Evolutionary conservation across 2,329 filamentous ascomycete genomes (phyloP).

Genomic region (Trichoderma oligosporum): DNA sequence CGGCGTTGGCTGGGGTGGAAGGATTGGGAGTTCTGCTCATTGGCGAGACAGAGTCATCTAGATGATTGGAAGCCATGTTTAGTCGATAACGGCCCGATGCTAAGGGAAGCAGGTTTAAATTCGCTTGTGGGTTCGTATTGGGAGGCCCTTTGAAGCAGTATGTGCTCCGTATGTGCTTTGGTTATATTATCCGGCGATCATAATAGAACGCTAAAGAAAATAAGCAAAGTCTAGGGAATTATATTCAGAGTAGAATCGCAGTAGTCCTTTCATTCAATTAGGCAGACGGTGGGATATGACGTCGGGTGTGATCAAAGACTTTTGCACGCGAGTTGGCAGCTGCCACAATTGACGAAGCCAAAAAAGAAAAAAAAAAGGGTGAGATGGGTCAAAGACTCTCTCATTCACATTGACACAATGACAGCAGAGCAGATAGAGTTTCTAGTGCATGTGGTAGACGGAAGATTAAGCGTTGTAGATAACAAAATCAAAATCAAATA

Average conservation of each 20-base stretch:
- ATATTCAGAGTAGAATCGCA: neutral
- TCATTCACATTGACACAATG: neutral
- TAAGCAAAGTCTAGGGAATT: neutral
- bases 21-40: constrained; percentile 20
- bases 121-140: neutral
- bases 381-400: neutral
- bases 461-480: neutral
- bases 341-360: constrained; percentile 1
- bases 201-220: neutral
- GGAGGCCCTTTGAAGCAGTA: too few species aligned
- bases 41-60: constrained; percentile 24
- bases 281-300: neutral
- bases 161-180: neutral
- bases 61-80: constrained; percentile 17
- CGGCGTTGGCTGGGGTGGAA: constrained; percentile 16
- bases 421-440: neutral
- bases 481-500: neutral
- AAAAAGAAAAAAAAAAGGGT: constrained; percentile 18
- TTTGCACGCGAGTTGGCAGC: constrained; percentile 4
- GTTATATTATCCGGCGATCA: neutral
- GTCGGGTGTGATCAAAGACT: neutral
- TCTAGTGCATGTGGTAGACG: constrained; percentile 4
- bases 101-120: neutral
- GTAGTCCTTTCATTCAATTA: neutral
- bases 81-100: neutral